These are phyloP conservation scores for Albizia julibrissin DNA, from an alignment of 306 rosid species.

Conservation along the genomic window DNA sequence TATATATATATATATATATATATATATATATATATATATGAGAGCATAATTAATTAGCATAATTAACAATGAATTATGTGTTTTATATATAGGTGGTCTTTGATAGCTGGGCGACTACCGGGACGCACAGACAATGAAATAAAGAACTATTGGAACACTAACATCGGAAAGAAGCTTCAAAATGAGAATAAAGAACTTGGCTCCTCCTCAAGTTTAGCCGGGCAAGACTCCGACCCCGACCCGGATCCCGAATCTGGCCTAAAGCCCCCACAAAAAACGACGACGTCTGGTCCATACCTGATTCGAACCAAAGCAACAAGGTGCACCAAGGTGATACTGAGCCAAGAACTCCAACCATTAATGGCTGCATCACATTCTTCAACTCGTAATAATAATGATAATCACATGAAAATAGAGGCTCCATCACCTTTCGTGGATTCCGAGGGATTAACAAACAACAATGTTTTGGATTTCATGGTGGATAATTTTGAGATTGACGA, in stretches of 20 bases:
- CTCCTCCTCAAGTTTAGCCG: not conserved
- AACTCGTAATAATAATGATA: no score
- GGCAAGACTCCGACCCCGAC: not conserved
- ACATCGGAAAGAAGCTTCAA: conserved; percentile 57
- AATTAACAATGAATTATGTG: not conserved
- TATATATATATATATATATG: no score
- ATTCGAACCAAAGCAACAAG: conserved; percentile 59
- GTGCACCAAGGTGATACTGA: conserved; percentile 50
- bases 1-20: no score
- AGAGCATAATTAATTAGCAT: no score
- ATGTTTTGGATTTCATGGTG: conserved; percentile 33
- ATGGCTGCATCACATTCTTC: not conserved
- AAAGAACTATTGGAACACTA: conserved; percentile 63
- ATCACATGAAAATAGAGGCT: not conserved
- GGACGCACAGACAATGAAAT: conserved; percentile 79
- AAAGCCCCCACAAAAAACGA: not conserved
- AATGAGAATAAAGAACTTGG: not conserved
- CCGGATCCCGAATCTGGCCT: not conserved
- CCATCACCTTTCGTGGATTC: not conserved
- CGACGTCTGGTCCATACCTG: conserved; percentile 16
- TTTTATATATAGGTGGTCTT: conserved; percentile 50
- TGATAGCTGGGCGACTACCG: conserved; percentile 66
- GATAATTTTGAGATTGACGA: conserved; percentile 50
- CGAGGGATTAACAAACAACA: conserved; percentile 10
- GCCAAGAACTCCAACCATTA: conserved; percentile 2